Base-by-base conservation (phyloP, 169 alveolate genomes). In the Amoebophrya sp. region DNA sequence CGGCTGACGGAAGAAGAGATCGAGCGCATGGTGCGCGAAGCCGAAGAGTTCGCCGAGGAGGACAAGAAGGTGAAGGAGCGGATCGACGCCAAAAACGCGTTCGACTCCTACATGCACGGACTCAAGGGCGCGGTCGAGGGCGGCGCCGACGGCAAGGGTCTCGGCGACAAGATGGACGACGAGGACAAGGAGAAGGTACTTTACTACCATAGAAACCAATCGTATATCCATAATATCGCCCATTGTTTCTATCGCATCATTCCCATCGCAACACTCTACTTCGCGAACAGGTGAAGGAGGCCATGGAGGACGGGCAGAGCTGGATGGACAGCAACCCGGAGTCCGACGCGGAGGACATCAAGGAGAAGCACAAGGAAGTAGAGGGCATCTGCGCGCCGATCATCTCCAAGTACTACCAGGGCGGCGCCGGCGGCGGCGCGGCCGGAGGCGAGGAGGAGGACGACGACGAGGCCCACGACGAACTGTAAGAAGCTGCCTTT, bases 341-440 rank as follows among this genome's bases (percentile, higher is more conserved):
- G 90, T 98, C 99, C 69, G 98, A 96, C 88, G 96, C 97, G 50
- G 98, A 96, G 89, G 99, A 96, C 69, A 95, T 95, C 93, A 97
- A 97, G 92, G 98, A 96, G 91, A 95, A 97, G 95, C 97, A 95
- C 91, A 97, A 97, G 95, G 98, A 97, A 92, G 93, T 97, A 29
- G 99, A 97, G 92, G 96, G 96, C 88, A 96, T 97, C 48, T 97
- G 98, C 95, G 96, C 96, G 93, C 99, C 99, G 50, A 97, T 98
- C 94, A 97, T 98, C 93, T 95, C 97, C 92, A 96, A 95, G 92
- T 96, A 96, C 94, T 97, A 97, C 94, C 97, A 96, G 90, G 95
- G 97, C 31, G 98, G 97, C 70, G 96, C 96, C n/a, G 94, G 96
- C 38, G 95, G 95, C 43, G 96, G 96, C 69, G 96, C 95, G 38